Evolutionary conservation across 495 filamentous ascomycete species (phyloP).

Genomic region (Halenospora varia): DNA sequence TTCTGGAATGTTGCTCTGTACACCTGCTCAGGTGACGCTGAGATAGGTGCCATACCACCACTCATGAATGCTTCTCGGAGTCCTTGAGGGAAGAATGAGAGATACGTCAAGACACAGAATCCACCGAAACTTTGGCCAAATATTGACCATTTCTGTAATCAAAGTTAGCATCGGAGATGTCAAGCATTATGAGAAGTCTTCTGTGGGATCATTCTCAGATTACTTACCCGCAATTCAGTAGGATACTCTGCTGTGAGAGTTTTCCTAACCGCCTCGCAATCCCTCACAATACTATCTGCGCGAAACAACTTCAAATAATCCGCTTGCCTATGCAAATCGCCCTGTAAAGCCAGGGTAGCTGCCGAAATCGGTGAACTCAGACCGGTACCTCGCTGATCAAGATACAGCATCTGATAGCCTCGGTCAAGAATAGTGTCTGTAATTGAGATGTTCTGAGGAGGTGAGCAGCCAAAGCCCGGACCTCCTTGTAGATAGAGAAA

Average conservation of each 20-base stretch:
- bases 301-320: slow-evolving; percentile 82
- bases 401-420: slow-evolving; percentile 78
- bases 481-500: slow-evolving; percentile 70
- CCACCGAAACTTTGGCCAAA: slow-evolving; percentile 93
- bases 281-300: slow-evolving; percentile 83
- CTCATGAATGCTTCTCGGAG: slow-evolving; percentile 78
- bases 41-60: slow-evolving; percentile 77
- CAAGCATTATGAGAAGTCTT: no score
- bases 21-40: slow-evolving; percentile 65
- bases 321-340: slow-evolving; percentile 61
- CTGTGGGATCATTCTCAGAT: background rate
- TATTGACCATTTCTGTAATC: slow-evolving; percentile 35
- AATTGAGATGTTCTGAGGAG: slow-evolving; percentile 67
- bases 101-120: slow-evolving; percentile 75
- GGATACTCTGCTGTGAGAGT: slow-evolving; percentile 67
- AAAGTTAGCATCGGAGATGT: background rate
- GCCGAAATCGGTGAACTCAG: slow-evolving; percentile 75
- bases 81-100: slow-evolving; percentile 73
- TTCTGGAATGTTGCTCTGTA: slow-evolving; percentile 68
- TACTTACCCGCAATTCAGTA: slow-evolving; percentile 70
- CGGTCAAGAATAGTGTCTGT: slow-evolving; percentile 67
- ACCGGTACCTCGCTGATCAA: slow-evolving; percentile 89
- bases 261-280: slow-evolving; percentile 80
- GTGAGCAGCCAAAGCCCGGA: slow-evolving; percentile 68
- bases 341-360: slow-evolving; percentile 59